phyloP scores from a whole-genome alignment of 2,329 filamentous ascomycete species.

The Beauveria caledonica region DNA sequence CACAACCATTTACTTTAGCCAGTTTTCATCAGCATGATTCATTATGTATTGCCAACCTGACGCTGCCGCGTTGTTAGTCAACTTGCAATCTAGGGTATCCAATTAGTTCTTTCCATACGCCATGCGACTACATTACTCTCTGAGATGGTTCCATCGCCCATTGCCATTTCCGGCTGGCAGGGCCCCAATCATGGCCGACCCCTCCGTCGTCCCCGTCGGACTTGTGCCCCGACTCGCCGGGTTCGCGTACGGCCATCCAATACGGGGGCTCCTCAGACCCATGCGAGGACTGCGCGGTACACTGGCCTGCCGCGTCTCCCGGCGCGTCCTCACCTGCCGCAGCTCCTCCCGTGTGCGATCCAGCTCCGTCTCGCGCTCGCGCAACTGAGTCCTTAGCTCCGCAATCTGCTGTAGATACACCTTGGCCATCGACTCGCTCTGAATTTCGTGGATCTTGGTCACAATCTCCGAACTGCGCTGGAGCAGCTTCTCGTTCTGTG shows the following conservation, averaged over 20 bases:
- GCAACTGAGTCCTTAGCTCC: conserved; percentile 33
- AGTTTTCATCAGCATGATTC: too few species aligned
- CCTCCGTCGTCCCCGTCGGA: conserved; percentile 30
- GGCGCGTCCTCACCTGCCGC: conserved; percentile 37
- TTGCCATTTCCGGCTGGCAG: conserved; percentile 26
- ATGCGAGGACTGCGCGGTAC: conserved; percentile 51
- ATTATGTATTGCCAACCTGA: too few species aligned
- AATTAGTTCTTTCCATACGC: background rate
- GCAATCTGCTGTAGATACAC: conserved; percentile 30
- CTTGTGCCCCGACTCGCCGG: conserved; percentile 42
- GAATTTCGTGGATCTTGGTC: conserved; percentile 37
- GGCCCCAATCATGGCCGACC: conserved; percentile 12
- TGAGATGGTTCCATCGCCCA: conserved; percentile 36
- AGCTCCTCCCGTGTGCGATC: conserved; percentile 41
- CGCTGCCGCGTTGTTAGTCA: too few species aligned
- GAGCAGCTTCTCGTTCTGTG: conserved; percentile 31
- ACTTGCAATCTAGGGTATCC: background rate
- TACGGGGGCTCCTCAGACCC: conserved; percentile 44
- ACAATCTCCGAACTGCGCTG: conserved; percentile 38
- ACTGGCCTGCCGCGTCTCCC: conserved; percentile 48
- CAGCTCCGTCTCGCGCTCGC: conserved; percentile 46
- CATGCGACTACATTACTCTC: conserved; percentile 23
- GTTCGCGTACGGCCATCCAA: conserved; percentile 21
- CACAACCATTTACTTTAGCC: too few species aligned
- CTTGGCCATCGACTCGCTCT: conserved; percentile 29